Base-by-base conservation (phyloP, 225 moss, liverwort and hornwort genomes). In the Physcomitrellopsis africana region DNA sequence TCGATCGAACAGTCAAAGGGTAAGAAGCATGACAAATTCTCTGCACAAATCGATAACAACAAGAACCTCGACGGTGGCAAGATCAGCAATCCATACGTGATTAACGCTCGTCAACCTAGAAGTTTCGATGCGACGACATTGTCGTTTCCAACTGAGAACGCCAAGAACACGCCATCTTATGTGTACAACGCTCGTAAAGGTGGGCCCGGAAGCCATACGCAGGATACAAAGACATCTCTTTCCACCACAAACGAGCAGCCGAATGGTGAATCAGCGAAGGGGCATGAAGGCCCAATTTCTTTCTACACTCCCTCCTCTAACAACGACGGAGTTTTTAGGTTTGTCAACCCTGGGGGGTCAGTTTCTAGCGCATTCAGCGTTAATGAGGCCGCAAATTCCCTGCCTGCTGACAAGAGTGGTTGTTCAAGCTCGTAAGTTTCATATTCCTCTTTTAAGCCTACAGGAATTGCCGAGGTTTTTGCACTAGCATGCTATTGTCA, bases 251-350 rank as follows among this genome's bases (percentile, higher is more conserved):
- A 41, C 61, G 3, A 51, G 63, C 49, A 44, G 0, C n/a, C 66
- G 8, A 27, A 0, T 2, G 54, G 52, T 1, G 44, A 10, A 32
- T 27, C 53, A 1, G 19, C 1, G 1, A 9, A 47, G 9, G 83
- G 57, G 10, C 79, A 80, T 23, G 11, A 63, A 0, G 79, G 85
- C 0, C 79, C 85, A 0, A 12, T 11, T 0, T 18, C 71, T 0
- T 49, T 20, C 27, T 85, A 65, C 11, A 72, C 81, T 46, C 85
- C 85, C 10, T 0, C 76, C 0, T 78, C 69, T 10, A 3, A 79
- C 13, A 2, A 17, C 1, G 10, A 80, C 9, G 82, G 76, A 18
- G 77, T 77, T 3, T 86, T 77, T 20, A 44, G 7, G 5, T 86
- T 46, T 20, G 75, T 68, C 3, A 60, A 77, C 26, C 1, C 75